Base-by-base conservation (phyloP, 2,329 filamentous ascomycete genomes). In the Bipolaris cookei region DNA sequence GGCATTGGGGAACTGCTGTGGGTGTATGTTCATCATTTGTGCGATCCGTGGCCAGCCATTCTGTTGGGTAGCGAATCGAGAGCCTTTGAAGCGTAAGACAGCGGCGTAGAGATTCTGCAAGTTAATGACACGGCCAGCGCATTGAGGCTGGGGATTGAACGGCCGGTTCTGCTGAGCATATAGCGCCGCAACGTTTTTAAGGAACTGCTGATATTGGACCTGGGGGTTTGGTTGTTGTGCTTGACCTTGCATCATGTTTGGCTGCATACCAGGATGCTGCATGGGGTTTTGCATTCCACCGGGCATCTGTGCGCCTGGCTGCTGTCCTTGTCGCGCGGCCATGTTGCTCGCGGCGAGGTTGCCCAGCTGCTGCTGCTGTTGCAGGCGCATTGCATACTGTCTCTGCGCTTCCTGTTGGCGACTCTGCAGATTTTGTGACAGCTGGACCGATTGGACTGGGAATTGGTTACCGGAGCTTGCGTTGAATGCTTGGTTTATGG, bases 311-410 rank as follows among this genome's bases (percentile, higher is more conserved):
- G 30, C 55, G 43, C 77, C 76, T 59, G 67, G 68, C 43, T 75
- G 74, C 38, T 77, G 76, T 38, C 69, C 66, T 51, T 74, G 74
- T 51, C 74, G 74, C 44, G 73, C 74, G 28, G 74, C 76, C 68
- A 76, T 72, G 56, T 76, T 77, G 58, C 69, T 76, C 16, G 76
- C 71, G 1, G 73, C 73, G 37, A 75, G 58, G 34, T 70, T 74
- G 62, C 80, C 75, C 67, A 84, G 80, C 62, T 88, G 86, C 38
- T 90, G 83, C 35, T 65, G 62, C 68, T 93, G 90, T 52, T 96
- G 90, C 50, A 96, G 77, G 59, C 91, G 89, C 86, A 96, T 90
- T 66, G 96, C 91, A 69, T 96, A 94, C 46, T 92, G 89, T 63
- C 92, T 88, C 69, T 91, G 88, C 38, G 91, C 89, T 61, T 90